These are phyloP conservation scores for Groenewaldozyma tartarivorans DNA, from an alignment of 805 yeast genomes.

Conservation along the genomic window DNA sequence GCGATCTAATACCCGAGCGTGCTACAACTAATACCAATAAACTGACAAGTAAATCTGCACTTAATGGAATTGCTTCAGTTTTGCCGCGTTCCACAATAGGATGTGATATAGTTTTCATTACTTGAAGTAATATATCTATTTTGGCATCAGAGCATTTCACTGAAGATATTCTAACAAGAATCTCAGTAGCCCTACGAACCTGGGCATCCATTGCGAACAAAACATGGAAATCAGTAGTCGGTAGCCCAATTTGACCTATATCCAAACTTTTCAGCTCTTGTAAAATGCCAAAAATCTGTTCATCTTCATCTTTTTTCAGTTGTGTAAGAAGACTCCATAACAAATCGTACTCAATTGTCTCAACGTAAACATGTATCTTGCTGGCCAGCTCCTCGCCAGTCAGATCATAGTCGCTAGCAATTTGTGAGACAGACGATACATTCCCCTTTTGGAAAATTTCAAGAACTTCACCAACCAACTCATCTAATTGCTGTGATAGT, in stretches of 20 bases:
- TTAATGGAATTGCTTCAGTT: conserved; percentile 29
- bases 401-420: conserved; percentile 21
- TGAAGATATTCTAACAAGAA: conserved; percentile 37
- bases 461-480: conserved; percentile 26
- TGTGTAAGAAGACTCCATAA: conserved; percentile 45
- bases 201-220: conserved; percentile 32
- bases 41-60: conserved; percentile 76
- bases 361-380: conserved; percentile 62
- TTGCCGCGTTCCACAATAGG: conserved; percentile 24
- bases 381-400: conserved; percentile 32
- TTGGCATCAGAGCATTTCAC: conserved; percentile 22
- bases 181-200: conserved; percentile 41
- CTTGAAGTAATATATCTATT: conserved; percentile 32
- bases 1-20: conserved; percentile 46
- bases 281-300: conserved; percentile 16
- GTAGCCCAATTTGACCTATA: conserved; percentile 35
- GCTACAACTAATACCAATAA: conserved; percentile 62
- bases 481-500: conserved; percentile 24
- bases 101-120: conserved; percentile 37
- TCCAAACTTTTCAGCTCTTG: conserved; percentile 27
- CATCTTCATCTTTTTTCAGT: conserved; percentile 22
- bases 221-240: conserved; percentile 19
- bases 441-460: conserved; percentile 28
- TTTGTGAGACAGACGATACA: conserved; percentile 14
- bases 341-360: conserved; percentile 53